A percentile compares a stretch with the other conserved stretches of the same genome.
phyloP scores from a whole-genome alignment of 106 monocot species.

The Allium cepa region DNA sequence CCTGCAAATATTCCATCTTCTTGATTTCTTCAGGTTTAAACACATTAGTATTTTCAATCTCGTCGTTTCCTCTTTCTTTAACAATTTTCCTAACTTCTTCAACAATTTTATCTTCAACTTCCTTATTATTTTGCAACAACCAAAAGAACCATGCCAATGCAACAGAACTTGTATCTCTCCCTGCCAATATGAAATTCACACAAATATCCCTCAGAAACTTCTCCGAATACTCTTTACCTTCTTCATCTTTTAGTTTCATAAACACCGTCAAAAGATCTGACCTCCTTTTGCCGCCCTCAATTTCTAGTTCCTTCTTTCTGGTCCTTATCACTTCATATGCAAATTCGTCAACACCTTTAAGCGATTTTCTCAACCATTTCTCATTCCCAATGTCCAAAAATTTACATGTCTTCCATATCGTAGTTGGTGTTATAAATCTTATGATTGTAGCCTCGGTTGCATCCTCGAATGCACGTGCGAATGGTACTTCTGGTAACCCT shows the following conservation, averaged over 20 bases:
- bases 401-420: conserved; percentile 51
- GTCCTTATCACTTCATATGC: conserved; percentile 67
- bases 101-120: conserved; percentile 39
- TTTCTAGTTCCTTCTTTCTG: conserved; percentile 59
- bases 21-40: conserved; percentile 77
- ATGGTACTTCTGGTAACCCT: conserved; percentile 47
- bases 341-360: conserved; percentile 57
- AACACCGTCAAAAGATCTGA: conserved; percentile 74
- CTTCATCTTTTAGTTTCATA: conserved; percentile 50
- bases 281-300: conserved; percentile 6
- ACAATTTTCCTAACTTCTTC: conserved; percentile 39
- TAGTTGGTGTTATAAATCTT: conserved; percentile 67
- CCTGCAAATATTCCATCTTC: conserved; percentile 90
- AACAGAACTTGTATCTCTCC: conserved; percentile 93
- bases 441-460: conserved; percentile 79
- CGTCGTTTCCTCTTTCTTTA: conserved; percentile 12
- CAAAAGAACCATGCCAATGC: conserved; percentile 95
- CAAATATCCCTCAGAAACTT: conserved; percentile 90
- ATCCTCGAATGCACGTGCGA: conserved; percentile 86
- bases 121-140: conserved; percentile 27
- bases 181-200: conserved; percentile 94
- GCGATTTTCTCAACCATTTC: conserved; percentile 31
- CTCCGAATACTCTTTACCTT: conserved; percentile 51
- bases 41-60: conserved; percentile 7
- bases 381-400: conserved; percentile 41